Evolutionary conservation across 139 green algal species (phyloP).

Genomic region (Chara braunii): DNA sequence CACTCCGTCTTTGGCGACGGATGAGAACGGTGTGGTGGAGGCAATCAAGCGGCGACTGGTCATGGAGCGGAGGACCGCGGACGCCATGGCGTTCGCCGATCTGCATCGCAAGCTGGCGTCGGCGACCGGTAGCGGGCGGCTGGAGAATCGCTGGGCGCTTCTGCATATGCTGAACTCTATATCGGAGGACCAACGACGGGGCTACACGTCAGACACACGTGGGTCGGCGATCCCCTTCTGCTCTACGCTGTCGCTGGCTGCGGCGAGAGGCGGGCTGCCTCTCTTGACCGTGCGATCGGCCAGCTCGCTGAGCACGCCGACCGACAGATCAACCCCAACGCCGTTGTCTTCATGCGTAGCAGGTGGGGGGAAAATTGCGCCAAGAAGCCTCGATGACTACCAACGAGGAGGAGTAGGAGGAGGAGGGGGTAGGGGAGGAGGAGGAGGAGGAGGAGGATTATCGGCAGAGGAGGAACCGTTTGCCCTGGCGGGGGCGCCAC

Average conservation of each 20-base stretch:
- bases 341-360: no score
- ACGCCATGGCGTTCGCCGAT: background rate
- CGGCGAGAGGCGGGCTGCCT: background rate
- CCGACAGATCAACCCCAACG: no score
- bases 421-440: no score
- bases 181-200: background rate
- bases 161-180: background rate
- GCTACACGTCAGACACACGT: no score
- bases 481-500: no score
- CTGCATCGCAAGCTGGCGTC: background rate
- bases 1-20: background rate
- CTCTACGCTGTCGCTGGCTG: background rate
- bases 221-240: background rate
- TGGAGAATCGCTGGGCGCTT: background rate
- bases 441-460: no score
- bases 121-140: background rate
- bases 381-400: no score
- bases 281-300: background rate
- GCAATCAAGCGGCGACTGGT: background rate
- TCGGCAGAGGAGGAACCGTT: no score
- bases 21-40: background rate
- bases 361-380: no score
- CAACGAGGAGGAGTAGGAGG: no score
- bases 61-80: background rate
- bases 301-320: no score